A percentile compares a stretch with the other conserved stretches of the same genome.
These are phyloP conservation scores for Coniochaeta sp. DNA, from an alignment of 2,329 filamentous ascomycete genomes.

Conservation along the genomic window DNA sequence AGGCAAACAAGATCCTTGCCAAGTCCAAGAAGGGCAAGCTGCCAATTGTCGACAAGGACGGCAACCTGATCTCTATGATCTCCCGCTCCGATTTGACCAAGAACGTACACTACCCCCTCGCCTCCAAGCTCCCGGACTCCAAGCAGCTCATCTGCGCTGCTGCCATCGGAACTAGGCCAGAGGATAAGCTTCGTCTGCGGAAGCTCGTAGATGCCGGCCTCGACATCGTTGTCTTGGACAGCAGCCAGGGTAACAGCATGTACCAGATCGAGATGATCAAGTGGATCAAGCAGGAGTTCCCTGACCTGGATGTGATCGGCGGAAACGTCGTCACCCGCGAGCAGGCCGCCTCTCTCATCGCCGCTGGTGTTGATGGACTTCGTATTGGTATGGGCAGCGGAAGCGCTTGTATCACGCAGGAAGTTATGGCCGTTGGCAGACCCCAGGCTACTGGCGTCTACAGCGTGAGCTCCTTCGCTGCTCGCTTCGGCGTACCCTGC, in stretches of 20 bases:
- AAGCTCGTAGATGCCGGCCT: conserved; percentile 90
- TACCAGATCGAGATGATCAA: conserved; percentile 99
- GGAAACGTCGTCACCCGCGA: conserved; percentile 98
- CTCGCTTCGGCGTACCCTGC: conserved; percentile 90
- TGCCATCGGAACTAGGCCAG: conserved; percentile 88
- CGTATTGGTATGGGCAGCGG: conserved; percentile 99
- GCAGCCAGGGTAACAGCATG: conserved; percentile 95
- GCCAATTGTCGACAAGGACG: conserved; percentile 76
- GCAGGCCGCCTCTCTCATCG: conserved; percentile 87
- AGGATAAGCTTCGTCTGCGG: conserved; percentile 80
- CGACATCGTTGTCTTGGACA: conserved; percentile 92
- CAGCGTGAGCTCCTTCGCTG: conserved; percentile 82
- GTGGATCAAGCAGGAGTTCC: conserved; percentile 84
- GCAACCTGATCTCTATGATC: conserved; percentile 86
- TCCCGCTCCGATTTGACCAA: conserved; percentile 95
- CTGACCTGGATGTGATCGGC: conserved; percentile 85
- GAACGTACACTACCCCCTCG: conserved; percentile 93
- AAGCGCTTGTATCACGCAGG: conserved; percentile 96
- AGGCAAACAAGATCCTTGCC: conserved; percentile 89
- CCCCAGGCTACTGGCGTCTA: conserved; percentile 92
- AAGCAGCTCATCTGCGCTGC: conserved; percentile 97
- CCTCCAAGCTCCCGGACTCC: conserved; percentile 91
- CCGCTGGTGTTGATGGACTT: conserved; percentile 89
- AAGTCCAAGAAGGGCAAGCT: conserved; percentile 98
- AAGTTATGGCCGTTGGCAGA: conserved; percentile 98